Evolutionary conservation across 805 yeast species (phyloP).

Genomic region (Wickerhamiella musiphila): DNA sequence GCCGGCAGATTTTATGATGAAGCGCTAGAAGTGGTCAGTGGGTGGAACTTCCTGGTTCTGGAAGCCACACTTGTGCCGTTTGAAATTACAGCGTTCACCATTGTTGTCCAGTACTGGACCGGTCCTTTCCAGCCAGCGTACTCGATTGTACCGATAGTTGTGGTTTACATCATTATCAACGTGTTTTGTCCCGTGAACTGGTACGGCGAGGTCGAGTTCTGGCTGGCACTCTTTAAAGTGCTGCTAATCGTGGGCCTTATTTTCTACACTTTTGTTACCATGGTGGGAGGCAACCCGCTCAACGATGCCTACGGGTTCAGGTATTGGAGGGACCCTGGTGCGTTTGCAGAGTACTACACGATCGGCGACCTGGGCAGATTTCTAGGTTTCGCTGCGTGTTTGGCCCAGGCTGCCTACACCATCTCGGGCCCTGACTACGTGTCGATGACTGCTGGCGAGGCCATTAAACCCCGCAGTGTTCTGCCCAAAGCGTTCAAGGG

Average conservation of each 20-base stretch:
- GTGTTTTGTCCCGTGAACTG: conserved; percentile 46
- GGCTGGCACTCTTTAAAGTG: conserved; percentile 59
- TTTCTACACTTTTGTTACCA: conserved; percentile 57
- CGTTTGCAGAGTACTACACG: conserved; percentile 37
- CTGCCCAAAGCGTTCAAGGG: conserved; percentile 67
- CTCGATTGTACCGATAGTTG: conserved; percentile 47
- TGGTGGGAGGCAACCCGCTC: conserved; percentile 76
- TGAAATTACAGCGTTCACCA: conserved; percentile 65
- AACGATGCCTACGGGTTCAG: conserved; percentile 46
- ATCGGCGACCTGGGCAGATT: conserved; percentile 46
- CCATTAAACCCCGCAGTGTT: conserved; percentile 48
- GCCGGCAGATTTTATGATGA: conserved; percentile 64
- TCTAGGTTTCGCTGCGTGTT: conserved; percentile 53
- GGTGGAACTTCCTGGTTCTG: conserved; percentile 66
- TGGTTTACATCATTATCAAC: conserved; percentile 44
- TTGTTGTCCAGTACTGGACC: conserved; percentile 68
- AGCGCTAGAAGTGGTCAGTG: conserved; percentile 56
- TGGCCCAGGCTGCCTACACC: conserved; percentile 58
- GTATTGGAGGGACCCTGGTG: conserved; percentile 36
- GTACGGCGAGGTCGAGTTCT: conserved; percentile 73
- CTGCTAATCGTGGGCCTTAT: conserved; percentile 59
- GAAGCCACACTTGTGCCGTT: conserved; percentile 68
- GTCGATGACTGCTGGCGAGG: conserved; percentile 74
- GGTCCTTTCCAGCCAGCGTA: conserved; percentile 59
- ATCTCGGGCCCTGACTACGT: conserved; percentile 79